A percentile compares a stretch with the other conserved stretches of the same genome.
Evolutionary conservation across 805 yeast species (phyloP).

Genomic region (Alloascoidea africana): DNA sequence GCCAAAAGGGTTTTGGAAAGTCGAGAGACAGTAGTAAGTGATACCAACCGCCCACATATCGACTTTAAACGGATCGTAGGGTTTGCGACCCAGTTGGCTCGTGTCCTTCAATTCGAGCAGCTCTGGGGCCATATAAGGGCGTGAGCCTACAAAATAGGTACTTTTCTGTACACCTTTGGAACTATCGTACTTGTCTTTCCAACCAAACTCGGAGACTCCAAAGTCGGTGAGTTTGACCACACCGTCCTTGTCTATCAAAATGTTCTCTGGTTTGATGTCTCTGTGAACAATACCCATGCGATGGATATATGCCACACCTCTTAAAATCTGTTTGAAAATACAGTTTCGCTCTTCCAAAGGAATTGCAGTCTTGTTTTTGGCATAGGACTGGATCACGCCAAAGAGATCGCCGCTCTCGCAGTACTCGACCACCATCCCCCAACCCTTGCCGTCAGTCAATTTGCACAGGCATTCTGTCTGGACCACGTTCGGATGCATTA

Average conservation of each 20-base stretch:
- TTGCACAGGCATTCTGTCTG: conserved; percentile 47
- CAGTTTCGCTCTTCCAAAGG: conserved; percentile 83
- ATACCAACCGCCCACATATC: too few species aligned
- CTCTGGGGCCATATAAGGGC: conserved; percentile 88
- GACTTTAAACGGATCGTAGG: too few species aligned
- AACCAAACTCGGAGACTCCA: conserved; percentile 62
- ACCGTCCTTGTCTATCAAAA: conserved; percentile 60
- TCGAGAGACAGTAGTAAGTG: too few species aligned
- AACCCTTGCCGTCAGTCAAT: conserved; percentile 10
- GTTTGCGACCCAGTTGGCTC: too few species aligned
- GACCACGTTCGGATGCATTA: conserved; percentile 67
- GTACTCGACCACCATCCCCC: conserved; percentile 44
- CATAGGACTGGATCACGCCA: conserved; percentile 63
- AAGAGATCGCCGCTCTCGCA: conserved; percentile 82
- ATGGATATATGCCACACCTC: conserved; percentile 83
- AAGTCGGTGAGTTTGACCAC: conserved; percentile 74
- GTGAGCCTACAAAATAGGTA: conserved; percentile 64
- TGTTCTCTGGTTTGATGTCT: conserved; percentile 80
- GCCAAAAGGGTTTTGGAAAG: too few species aligned
- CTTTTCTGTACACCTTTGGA: conserved; percentile 21
- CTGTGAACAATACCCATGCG: conserved; percentile 82
- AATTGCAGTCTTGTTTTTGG: conserved; percentile 60
- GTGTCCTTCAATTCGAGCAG: conserved; percentile 34
- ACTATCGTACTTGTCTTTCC: conserved; percentile 27
- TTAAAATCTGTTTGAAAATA: conserved; percentile 69